phyloP scores from a whole-genome alignment of 2,329 filamentous ascomycete species.

The Fusarium sp. region DNA sequence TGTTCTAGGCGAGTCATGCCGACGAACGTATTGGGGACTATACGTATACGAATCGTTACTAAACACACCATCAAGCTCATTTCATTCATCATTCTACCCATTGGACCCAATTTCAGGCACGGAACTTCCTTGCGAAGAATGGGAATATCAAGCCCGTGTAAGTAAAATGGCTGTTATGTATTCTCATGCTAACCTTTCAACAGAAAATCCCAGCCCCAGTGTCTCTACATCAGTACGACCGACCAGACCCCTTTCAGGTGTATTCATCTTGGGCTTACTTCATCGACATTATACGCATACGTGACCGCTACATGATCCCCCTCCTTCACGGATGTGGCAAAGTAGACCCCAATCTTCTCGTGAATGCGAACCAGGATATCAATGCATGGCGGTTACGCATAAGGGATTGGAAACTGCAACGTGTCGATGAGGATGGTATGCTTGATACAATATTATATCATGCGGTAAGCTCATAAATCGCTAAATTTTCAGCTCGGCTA shows the following conservation, averaged over 20 bases:
- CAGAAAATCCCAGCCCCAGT: constrained; percentile 36
- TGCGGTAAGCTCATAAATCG: constrained; percentile 35
- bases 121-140: constrained; percentile 46
- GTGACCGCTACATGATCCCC: constrained; percentile 28
- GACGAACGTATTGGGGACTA: constrained; percentile 46
- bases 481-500: neutral
- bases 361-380: constrained; percentile 34
- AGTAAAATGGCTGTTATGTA: neutral
- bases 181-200: constrained; percentile 9
- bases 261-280: constrained; percentile 47
- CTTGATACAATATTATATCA: constrained; percentile 45
- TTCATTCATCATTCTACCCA: constrained; percentile 24
- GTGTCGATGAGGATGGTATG: constrained; percentile 34
- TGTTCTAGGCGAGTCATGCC: constrained; percentile 43
- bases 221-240: constrained; percentile 34
- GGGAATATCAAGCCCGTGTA: constrained; percentile 42
- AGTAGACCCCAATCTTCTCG: constrained; percentile 13
- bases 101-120: constrained; percentile 10
- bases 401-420: constrained; percentile 27
- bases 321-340: constrained; percentile 27
- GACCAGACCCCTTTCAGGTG: neutral
- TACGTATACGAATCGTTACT: constrained; percentile 42
- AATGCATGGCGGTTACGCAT: constrained; percentile 39
- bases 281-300: constrained; percentile 40
- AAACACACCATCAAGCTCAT: constrained; percentile 25